Percentiles rank a stretch among this genome's conserved stretches.
Conservation (phyloP, 2,329 filamentous ascomycete species). For the Colletotrichum sp. region DNA sequence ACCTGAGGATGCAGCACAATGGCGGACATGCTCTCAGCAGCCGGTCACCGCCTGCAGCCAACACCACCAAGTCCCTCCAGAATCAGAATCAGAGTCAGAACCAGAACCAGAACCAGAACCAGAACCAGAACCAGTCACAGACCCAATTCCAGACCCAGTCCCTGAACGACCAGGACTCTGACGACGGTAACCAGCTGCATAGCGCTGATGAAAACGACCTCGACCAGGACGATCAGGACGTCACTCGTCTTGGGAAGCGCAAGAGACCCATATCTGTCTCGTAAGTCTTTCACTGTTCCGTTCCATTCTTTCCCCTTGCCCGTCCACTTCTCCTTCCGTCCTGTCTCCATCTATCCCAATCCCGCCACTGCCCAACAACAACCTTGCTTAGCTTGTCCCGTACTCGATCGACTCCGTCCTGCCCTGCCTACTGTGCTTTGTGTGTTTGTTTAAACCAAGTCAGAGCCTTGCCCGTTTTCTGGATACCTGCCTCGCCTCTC, state of each 20-base stretch:
- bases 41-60: conserved; percentile 19
- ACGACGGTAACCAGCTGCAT: conserved; percentile 45
- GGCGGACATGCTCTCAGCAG: conserved; percentile 20
- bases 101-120: background rate
- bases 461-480: background rate
- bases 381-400: background rate
- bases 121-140: background rate
- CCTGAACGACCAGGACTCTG: conserved; percentile 46
- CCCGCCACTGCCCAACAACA: background rate
- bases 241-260: conserved; percentile 54
- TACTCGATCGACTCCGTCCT: background rate
- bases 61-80: conserved; percentile 6
- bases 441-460: conserved; percentile 12
- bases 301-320: background rate
- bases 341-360: background rate
- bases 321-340: background rate
- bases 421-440: background rate
- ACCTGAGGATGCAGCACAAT: conserved; percentile 22
- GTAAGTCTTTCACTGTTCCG: conserved; percentile 43
- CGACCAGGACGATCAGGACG: conserved; percentile 49
- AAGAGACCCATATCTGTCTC: conserved; percentile 66
- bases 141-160: background rate
- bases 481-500: background rate
- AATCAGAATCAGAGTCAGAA: background rate
- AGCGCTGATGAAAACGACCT: conserved; percentile 48